Conservation (phyloP, 805 yeast species). For the Saccharomycopsis oosterbeekiorum region DNA sequence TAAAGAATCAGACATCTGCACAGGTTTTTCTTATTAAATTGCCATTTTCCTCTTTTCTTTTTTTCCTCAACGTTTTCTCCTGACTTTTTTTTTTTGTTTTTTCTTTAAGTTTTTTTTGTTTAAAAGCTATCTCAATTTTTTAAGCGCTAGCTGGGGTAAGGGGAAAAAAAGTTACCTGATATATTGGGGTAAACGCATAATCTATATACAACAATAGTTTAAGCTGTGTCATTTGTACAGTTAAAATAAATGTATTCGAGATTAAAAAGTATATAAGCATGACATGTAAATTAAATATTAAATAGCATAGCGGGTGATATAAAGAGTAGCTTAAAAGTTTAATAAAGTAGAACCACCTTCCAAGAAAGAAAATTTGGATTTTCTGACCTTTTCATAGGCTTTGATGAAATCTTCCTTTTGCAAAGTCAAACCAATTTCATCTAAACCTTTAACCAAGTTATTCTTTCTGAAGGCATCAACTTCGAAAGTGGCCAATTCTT, state of each 20-base stretch:
- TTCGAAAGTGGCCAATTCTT: constrained; percentile 73
- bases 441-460: constrained; percentile 88
- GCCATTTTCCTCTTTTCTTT: neutral
- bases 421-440: constrained; percentile 91
- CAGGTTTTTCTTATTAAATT: neutral
- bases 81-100: neutral
- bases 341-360: constrained; percentile 76
- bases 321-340: constrained; percentile 16
- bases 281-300: neutral
- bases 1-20: no score
- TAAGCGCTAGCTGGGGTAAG: neutral
- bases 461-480: constrained; percentile 90
- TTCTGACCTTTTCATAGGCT: constrained; percentile 69
- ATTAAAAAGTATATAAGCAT: no score
- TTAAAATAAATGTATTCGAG: no score
- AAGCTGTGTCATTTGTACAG: neutral
- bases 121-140: neutral
- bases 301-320: neutral
- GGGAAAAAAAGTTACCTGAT: neutral
- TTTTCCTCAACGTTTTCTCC: neutral
- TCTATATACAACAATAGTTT: neutral
- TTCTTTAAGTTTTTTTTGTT: neutral
- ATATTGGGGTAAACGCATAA: no score
- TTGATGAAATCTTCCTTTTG: constrained; percentile 74
- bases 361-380: constrained; percentile 75